Evolutionary conservation across 208 protist species (phyloP), one percentile per base, ranked within the genome.

Genomic region (Trichomonas gallinae): DNA sequence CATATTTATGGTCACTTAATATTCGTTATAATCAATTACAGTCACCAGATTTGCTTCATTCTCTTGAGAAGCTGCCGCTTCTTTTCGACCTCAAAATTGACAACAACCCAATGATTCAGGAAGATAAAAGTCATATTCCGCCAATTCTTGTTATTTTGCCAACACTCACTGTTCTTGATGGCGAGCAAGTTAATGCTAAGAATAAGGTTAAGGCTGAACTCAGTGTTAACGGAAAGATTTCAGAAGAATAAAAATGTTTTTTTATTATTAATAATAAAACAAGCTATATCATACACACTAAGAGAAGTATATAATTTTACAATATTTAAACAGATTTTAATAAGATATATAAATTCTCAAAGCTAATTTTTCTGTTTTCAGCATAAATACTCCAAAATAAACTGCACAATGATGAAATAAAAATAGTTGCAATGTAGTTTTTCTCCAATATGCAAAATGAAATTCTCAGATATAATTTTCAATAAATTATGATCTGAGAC

Each of bases 151-250:
- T 93, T 34, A 93, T 93, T 51, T 38, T 93, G n/a, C 87, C 87
- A 51, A 51, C 15, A 9, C 34, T 93, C 17, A 51, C 44, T 38
- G 10, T 93, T 21, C 3, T 93, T 15, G 87, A 93, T 93, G 87
- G 45, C 36, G 45, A 93, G 15, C 15, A 51, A 1, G 45, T 93
- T 0, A 93, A 51, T 93, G 87, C 87, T 13, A 93, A 93, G 45
- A 44, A 93, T 26, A 93, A 93, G 31, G 87, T 93, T 34, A 93
- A 89, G 40, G 83, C 83, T 89, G 83, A 89, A 15, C 83, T 89
- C 34, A 45, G 34, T 46, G 83, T 89, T 36, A 85, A 85, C 63
- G 31, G 31, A 82, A 82, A 82, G 15, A 17, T 40, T 11, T 2
- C 36, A 87, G 21, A 87, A 36, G 10, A 42, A 87, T 17, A 87